Evolutionary conservation across 345 rosid species (phyloP).

Genomic region (Odontarrhena argentea): DNA sequence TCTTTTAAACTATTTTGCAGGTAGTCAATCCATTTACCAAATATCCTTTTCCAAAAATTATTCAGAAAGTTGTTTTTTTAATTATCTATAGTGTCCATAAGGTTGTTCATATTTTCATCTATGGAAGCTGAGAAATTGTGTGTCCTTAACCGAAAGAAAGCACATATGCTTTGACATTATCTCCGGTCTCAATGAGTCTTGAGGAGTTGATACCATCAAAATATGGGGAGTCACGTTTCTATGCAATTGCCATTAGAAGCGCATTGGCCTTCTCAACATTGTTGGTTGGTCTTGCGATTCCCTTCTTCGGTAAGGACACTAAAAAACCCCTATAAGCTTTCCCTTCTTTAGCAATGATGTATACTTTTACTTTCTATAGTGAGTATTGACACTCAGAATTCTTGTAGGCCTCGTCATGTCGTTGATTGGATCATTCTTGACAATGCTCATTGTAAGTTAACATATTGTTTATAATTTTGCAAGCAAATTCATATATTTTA

Average conservation of each 20-base stretch:
- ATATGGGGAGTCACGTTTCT: conserved; percentile 57
- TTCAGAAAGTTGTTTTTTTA: not conserved
- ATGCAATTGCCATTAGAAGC: conserved; percentile 70
- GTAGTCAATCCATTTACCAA: conserved; percentile 94
- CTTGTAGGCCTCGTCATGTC: conserved; percentile 82
- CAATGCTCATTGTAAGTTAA: conserved; percentile 88
- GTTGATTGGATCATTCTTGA: conserved; percentile 80
- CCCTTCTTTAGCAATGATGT: not conserved
- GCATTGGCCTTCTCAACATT: conserved; percentile 74
- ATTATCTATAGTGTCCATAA: not conserved
- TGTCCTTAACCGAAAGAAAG: conserved; percentile 43
- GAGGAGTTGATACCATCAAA: conserved; percentile 84
- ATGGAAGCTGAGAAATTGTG: not conserved
- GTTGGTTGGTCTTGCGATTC: conserved; percentile 75
- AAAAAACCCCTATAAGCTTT: not conserved
- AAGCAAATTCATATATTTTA: not conserved
- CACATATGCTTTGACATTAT: conserved; percentile 86
- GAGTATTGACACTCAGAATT: conserved; percentile 11
- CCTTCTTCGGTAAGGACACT: conserved; percentile 72
- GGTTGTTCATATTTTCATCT: not conserved
- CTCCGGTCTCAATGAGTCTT: conserved; percentile 93
- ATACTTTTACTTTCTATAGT: not conserved
- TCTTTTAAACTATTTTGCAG: conserved; percentile 47
- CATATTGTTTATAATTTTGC: conserved; percentile 23
- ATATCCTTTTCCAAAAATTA: conserved; percentile 53